Evolutionary conservation across 1,284 basidiomycete genomes (phyloP).

Genomic region (Puccinia horiana): DNA sequence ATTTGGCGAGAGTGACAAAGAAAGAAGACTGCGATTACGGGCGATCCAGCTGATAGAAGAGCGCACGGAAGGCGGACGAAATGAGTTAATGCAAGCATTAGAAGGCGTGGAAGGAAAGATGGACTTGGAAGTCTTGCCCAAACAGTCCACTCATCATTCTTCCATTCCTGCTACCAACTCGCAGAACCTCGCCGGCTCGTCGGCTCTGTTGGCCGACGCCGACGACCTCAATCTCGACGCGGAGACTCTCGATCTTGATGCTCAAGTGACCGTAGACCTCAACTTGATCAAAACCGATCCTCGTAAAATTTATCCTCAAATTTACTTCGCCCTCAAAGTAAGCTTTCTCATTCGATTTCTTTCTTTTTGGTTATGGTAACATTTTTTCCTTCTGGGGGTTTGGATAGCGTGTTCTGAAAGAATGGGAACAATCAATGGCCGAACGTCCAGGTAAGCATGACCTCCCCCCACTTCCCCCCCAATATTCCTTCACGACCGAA

Average conservation of each 20-base stretch:
- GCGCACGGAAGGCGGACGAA: conserved; percentile 68
- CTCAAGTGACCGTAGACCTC: conserved; percentile 72
- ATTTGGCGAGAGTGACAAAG: conserved; percentile 93
- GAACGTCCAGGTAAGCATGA: conserved; percentile 73
- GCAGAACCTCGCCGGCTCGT: conserved; percentile 42
- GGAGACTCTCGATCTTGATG: conserved; percentile 54
- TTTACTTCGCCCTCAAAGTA: conserved; percentile 90
- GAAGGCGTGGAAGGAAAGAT: conserved; percentile 77
- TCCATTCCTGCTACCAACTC: conserved; percentile 50
- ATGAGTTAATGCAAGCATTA: conserved; percentile 90
- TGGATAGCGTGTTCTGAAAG: conserved; percentile 77
- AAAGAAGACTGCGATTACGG: conserved; percentile 80
- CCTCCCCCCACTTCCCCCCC: background rate
- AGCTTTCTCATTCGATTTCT: background rate
- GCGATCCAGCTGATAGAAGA: conserved; percentile 93
- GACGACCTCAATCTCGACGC: conserved; percentile 37
- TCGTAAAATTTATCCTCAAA: conserved; percentile 94
- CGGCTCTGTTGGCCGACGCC: too few relatives aligned
- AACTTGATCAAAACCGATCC: conserved; percentile 83
- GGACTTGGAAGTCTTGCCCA: conserved; percentile 68
- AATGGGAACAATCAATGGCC: conserved; percentile 93
- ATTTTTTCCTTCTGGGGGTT: too few relatives aligned
- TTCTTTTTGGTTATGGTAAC: background rate
- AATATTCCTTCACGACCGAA: background rate
- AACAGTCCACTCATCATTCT: conserved; percentile 56